Conservation (phyloP, 208 protist genomes). For the Phytomonas francai region DNA sequence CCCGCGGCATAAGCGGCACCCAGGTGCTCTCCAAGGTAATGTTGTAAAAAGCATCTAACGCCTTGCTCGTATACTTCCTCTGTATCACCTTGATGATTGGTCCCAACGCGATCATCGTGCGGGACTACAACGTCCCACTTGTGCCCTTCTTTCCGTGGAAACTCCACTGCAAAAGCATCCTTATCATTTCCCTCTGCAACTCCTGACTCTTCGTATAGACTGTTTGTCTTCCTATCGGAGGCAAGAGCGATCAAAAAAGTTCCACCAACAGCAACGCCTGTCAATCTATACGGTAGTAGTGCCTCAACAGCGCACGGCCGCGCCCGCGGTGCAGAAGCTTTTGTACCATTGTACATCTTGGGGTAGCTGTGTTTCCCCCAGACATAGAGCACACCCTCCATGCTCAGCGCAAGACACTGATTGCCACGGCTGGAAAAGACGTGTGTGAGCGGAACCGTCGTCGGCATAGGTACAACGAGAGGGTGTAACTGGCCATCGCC, state of each 20-base stretch:
- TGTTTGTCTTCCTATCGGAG: constrained; percentile 4
- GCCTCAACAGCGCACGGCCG: constrained; percentile 22
- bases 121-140: constrained; percentile 68
- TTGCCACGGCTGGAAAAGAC: constrained; percentile 52
- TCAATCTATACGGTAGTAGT: constrained; percentile 25
- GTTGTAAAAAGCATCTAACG: constrained; percentile 32
- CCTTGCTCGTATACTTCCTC: constrained; percentile 43
- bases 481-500: constrained; percentile 49
- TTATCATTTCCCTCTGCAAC: background rate
- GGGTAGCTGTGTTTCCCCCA: constrained; percentile 64
- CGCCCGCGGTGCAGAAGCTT: constrained; percentile 17
- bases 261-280: constrained; percentile 33
- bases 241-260: constrained; percentile 55
- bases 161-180: background rate
- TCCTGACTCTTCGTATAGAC: background rate
- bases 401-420: constrained; percentile 23
- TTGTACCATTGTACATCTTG: constrained; percentile 48
- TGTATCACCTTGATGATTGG: constrained; percentile 20
- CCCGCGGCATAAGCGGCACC: constrained; percentile 27
- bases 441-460: constrained; percentile 14
- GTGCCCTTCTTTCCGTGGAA: background rate
- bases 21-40: constrained; percentile 44
- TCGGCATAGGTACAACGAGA: constrained; percentile 31
- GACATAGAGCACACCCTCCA: constrained; percentile 47
- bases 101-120: constrained; percentile 47